phyloP scores from a whole-genome alignment of 345 rosid species.

The Corchorus capsularis region DNA sequence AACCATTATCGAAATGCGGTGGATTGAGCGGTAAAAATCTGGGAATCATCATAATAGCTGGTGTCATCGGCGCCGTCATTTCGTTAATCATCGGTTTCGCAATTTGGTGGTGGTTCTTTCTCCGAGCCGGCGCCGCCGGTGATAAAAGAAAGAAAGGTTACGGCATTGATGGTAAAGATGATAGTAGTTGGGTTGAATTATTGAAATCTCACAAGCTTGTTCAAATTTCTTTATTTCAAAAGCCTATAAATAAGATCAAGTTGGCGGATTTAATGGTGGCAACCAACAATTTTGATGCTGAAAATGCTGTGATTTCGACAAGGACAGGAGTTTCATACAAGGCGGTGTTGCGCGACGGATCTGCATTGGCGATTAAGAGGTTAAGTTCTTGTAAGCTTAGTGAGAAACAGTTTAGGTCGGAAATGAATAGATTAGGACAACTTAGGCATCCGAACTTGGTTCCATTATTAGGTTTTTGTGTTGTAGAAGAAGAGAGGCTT shows the following conservation, averaged over 20 bases:
- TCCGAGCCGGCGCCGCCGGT: constrained; percentile 39
- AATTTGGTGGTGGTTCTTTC: constrained; percentile 88
- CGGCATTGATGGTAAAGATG: constrained; percentile 47
- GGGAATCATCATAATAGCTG: constrained; percentile 78
- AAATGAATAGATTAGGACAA: constrained; percentile 74
- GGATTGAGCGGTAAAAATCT: constrained; percentile 77
- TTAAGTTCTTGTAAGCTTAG: constrained; percentile 58
- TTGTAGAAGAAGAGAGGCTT: constrained; percentile 77
- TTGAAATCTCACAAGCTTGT: constrained; percentile 63
- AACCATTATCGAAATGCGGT: constrained; percentile 67
- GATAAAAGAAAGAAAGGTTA: constrained; percentile 29
- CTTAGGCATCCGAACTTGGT: constrained; percentile 88
- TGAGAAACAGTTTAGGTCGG: constrained; percentile 72
- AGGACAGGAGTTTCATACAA: constrained; percentile 75
- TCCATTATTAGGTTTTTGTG: constrained; percentile 83
- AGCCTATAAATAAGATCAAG: constrained; percentile 81
- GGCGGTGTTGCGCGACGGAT: constrained; percentile 86
- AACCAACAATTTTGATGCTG: constrained; percentile 61
- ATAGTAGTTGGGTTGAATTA: constrained; percentile 51
- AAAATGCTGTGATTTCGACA: constrained; percentile 55
- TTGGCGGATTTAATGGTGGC: constrained; percentile 82
- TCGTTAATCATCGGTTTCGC: constrained; percentile 72
- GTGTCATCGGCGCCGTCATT: constrained; percentile 76
- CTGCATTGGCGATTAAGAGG: constrained; percentile 79
- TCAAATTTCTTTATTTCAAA: constrained; percentile 87